Base-by-base conservation (phyloP, 106 monocot genomes). In the Acorus gramineus region DNA sequence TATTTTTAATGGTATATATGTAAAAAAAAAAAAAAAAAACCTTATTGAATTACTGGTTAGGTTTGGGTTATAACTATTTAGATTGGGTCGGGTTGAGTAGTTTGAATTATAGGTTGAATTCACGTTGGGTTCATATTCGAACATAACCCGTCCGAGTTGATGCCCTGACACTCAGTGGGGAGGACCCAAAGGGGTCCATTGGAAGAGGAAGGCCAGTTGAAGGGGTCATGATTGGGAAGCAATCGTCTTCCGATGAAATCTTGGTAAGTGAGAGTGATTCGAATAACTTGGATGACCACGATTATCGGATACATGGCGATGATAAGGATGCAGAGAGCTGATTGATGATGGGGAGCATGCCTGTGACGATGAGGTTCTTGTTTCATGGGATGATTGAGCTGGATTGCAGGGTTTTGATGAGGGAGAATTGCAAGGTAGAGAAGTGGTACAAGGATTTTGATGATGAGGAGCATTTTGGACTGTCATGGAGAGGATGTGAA, bases 381-480 rank as follows among this genome's bases (percentile, higher is more conserved):
- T 81, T 6, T 79, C 78, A 4, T 94, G 94, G 94, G 86, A 79
- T 7, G 67, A 72, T 93, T 73, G 60, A 54, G 11, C 57, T 68
- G 58, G 89, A 80, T 3, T 85, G 89, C 63, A 59, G 69, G 60
- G 78, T 85, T 69, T 76, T 87, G 13, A 73, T 80, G 76, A 68
- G 74, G 50, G 86, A 84, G 42, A 84, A 68, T 62, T 77, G 79
- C 69, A 86, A 89, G 69, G 14, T 77, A 50, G 80, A 76, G 56
- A 93, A 89, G 57, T 93, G 93, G 93, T 69, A 82, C 59, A 66
- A 86, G 68, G 85, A 79, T 48, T 90, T 96, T 77, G 95, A 90
- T 68, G 95, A 87, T 28, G 53, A 96, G 87, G 69, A 81, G 81
- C 62, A 86, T 93, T 60, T 75, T 93, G 12, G 77, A 77, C 59